Conservation (phyloP, 495 filamentous ascomycete genomes). For the Polyplosphaeria fusca region DNA sequence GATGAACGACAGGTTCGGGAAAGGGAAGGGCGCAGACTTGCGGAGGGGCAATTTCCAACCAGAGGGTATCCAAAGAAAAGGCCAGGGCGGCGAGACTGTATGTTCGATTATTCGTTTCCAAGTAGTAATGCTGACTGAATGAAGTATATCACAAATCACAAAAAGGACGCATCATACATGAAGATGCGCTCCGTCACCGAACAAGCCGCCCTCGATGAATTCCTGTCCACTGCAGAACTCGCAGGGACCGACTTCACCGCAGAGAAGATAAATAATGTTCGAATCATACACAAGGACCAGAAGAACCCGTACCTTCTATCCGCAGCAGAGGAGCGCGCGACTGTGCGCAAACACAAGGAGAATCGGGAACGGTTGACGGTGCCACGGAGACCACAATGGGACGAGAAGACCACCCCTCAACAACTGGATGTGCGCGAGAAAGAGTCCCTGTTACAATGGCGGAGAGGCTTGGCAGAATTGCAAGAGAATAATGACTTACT, state of each 20-base stretch:
- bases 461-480: constrained; percentile 84
- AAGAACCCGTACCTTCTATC: constrained; percentile 92
- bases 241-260: constrained; percentile 98
- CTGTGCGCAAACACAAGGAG: constrained; percentile 74
- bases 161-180: constrained; percentile 76
- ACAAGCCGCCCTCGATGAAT: constrained; percentile 90
- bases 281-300: constrained; percentile 94
- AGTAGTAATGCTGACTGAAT: neutral
- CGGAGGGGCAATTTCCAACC: constrained; percentile 34
- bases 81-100: constrained; percentile 35
- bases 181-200: constrained; percentile 99
- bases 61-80: constrained; percentile 36
- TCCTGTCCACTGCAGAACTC: constrained; percentile 82
- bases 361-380: constrained; percentile 79
- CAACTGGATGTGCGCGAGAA: constrained; percentile 78
- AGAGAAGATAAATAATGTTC: constrained; percentile 97
- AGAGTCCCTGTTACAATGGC: constrained; percentile 81
- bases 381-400: constrained; percentile 86
- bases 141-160: constrained; percentile 47
- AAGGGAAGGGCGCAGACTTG: constrained; percentile 72
- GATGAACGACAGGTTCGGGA: constrained; percentile 92
- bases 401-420: constrained; percentile 72
- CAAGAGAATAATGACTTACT: constrained; percentile 89
- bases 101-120: neutral
- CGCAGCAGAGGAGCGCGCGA: constrained; percentile 74